Evolutionary conservation across 106 monocot genomes (phyloP), one percentile per base, ranked within the genome.

Genomic region (Ottelia alismoides): DNA sequence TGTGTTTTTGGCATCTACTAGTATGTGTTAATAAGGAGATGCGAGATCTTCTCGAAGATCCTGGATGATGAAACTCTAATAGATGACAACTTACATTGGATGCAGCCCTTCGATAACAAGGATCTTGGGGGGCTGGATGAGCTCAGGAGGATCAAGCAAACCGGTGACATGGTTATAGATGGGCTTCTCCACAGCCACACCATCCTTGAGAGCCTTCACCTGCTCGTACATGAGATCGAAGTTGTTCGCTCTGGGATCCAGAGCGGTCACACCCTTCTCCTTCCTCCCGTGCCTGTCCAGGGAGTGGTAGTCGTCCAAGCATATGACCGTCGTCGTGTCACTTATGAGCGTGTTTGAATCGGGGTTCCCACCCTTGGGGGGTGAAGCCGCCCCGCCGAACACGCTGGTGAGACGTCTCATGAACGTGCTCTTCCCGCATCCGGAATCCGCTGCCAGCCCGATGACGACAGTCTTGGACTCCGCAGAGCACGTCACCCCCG

Each of bases 361-460:
- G 2, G 92, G 92, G 62, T 86, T 92, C 27, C 85, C 85, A 17
- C 81, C 78, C 62, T 60, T 82, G 2, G 85, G 85, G 3, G 92
- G 82, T 65, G 67, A 70, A 10, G 92, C 92, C 0, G 79, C 76
- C 2, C 87, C 92, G 2, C 87, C 87, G 21, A 92, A 87, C 20
- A 87, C 87, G 22, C 92, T 87, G 0, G 87, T 87, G 19, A 87
- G 71, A 52, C 92, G 55, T 53, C 87, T 65, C 87, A 92, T 87
- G 77, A 92, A 92, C 30, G 92, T 92, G 72, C 83, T 87, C 72
- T 92, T 87, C 51, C 92, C 87, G 23, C 92, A 92, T 1, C 92
- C 92, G 0, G 92, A 92, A 61, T 92, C 92, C 2, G 92, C 92
- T 1, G 87, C 92, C 25, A 92, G 65, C 0, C 92, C 87, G 3